Percentiles rank a stretch among this genome's conserved stretches.
phyloP scores from a whole-genome alignment of 495 filamentous ascomycete species.

The Glarea lozoyensis region DNA sequence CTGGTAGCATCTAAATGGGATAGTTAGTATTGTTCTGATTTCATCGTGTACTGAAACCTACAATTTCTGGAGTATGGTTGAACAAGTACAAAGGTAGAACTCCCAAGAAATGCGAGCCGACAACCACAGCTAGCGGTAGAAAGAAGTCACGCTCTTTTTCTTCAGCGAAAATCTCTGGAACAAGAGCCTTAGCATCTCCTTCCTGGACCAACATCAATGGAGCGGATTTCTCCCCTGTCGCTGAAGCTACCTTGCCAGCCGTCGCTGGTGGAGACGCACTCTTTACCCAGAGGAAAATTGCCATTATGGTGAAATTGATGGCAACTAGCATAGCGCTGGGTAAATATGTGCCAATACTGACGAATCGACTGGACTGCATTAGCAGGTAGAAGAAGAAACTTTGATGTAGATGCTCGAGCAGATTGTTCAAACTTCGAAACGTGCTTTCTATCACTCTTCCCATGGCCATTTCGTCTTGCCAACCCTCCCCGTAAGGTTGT shows the following conservation, averaged over 20 bases:
- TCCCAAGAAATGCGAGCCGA: slow-evolving; percentile 65
- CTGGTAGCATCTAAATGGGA: slow-evolving; percentile 41
- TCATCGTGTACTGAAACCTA: slow-evolving; percentile 31
- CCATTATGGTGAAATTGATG: slow-evolving; percentile 89
- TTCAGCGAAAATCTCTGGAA: slow-evolving; percentile 19
- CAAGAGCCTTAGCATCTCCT: slow-evolving; percentile 13
- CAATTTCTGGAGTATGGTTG: slow-evolving; percentile 59
- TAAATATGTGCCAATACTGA: slow-evolving; percentile 95
- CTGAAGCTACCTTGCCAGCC: slow-evolving; percentile 17
- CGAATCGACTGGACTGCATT: slow-evolving; percentile 82
- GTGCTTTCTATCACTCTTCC: slow-evolving; percentile 83
- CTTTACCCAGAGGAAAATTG: slow-evolving; percentile 84
- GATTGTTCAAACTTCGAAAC: slow-evolving; percentile 87
- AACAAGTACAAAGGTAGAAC: slow-evolving; percentile 80
- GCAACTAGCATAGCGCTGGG: slow-evolving; percentile 96
- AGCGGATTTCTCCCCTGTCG: slow-evolving; percentile 15
- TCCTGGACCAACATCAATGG: slow-evolving; percentile 10
- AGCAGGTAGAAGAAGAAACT: slow-evolving; percentile 99
- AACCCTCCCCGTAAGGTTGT: slow-evolving; percentile 79
- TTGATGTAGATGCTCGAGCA: slow-evolving; percentile 94
- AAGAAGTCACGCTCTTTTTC: slow-evolving; percentile 65
- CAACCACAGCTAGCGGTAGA: slow-evolving; percentile 65
- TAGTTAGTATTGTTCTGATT: not conserved
- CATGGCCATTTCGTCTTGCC: slow-evolving; percentile 95
- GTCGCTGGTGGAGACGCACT: slow-evolving; percentile 46